Conservation (phyloP, 768 basidiomycete species). For the Rhodotorula graminis region DNA sequence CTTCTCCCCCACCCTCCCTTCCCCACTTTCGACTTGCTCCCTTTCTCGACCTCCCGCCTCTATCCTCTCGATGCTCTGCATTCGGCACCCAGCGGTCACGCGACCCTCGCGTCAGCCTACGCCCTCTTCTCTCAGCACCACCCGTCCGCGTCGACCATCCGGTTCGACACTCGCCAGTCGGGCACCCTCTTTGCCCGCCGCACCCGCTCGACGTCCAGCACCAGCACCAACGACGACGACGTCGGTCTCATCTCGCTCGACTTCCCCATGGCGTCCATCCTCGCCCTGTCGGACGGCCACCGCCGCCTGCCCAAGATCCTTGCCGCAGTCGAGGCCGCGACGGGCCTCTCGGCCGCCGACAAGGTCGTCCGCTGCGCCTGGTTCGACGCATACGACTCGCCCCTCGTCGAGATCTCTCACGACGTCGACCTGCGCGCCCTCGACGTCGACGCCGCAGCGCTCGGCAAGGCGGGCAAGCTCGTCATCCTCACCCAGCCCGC, state of each 20-base stretch:
- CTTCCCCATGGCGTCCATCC: constrained; percentile 38
- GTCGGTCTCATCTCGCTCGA: constrained; percentile 41
- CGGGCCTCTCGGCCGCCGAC: constrained; percentile 11
- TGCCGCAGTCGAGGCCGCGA: background rate
- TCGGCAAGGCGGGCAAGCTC: constrained; percentile 2
- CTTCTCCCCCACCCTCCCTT: too few relatives aligned
- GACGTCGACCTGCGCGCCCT: constrained; percentile 7
- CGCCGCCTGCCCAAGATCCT: constrained; percentile 3
- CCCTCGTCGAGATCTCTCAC: constrained; percentile 19
- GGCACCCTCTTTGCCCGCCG: constrained; percentile 36
- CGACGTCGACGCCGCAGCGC: background rate
- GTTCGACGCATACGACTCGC: constrained; percentile 16
- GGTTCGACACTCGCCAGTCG: constrained; percentile 37
- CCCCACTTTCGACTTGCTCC: background rate
- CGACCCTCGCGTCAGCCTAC: constrained; percentile 45
- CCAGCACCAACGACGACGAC: background rate
- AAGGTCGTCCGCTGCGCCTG: constrained; percentile 20
- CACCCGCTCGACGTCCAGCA: background rate
- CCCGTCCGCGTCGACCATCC: constrained; percentile 16
- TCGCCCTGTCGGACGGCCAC: constrained; percentile 13
- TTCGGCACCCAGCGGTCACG: constrained; percentile 43
- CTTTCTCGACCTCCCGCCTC: background rate
- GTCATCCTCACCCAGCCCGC: constrained; percentile 40
- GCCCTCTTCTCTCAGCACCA: constrained; percentile 40
- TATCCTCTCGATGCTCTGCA: background rate